A percentile compares a stretch with the other conserved stretches of the same genome.
Conservation (phyloP, 1,284 basidiomycete genomes). For the Tylopilus orsonianus region DNA sequence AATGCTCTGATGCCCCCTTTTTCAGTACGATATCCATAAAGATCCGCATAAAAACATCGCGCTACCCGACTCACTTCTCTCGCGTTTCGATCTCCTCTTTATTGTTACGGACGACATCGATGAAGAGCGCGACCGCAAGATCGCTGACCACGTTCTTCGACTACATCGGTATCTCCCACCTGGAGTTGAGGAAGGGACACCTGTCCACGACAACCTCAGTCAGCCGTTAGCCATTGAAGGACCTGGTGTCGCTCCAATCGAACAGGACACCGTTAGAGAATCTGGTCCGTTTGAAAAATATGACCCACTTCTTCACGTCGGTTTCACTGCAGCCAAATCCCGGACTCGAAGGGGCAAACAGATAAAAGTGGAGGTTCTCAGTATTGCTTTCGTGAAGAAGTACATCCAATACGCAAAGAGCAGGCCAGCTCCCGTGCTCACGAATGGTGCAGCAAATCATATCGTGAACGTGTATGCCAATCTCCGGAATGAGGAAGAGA, state of each 20-base stretch:
- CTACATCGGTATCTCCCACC: constrained; percentile 98
- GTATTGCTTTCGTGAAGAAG: constrained; percentile 96
- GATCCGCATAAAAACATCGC: constrained; percentile 99
- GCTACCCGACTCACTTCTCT: constrained; percentile 95
- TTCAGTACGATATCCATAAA: constrained; percentile 98
- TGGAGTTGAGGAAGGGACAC: constrained; percentile 93
- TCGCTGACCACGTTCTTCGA: constrained; percentile 96
- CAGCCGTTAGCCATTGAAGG: constrained; percentile 87
- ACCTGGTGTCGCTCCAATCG: constrained; percentile 54
- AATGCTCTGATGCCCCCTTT: constrained; percentile 2
- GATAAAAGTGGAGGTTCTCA: constrained; percentile 83
- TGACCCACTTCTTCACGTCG: constrained; percentile 93
- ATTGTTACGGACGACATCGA: constrained; percentile 98
- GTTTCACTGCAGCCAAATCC: constrained; percentile 58
- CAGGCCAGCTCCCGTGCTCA: constrained; percentile 81
- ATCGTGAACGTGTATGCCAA: constrained; percentile 93
- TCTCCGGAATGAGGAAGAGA: constrained; percentile 90
- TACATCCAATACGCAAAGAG: constrained; percentile 98
- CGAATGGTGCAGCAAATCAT: constrained; percentile 91
- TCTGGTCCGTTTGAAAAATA: constrained; percentile 93
- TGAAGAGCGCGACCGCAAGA: constrained; percentile 89
- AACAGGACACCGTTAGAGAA: constrained; percentile 53
- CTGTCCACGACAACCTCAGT: constrained; percentile 83
- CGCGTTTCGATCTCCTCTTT: constrained; percentile 98
- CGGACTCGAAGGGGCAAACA: constrained; percentile 57